These are phyloP conservation scores for Cryptococcus sp. DNA, from an alignment of 1,284 basidiomycete species.

Conservation along the genomic window DNA sequence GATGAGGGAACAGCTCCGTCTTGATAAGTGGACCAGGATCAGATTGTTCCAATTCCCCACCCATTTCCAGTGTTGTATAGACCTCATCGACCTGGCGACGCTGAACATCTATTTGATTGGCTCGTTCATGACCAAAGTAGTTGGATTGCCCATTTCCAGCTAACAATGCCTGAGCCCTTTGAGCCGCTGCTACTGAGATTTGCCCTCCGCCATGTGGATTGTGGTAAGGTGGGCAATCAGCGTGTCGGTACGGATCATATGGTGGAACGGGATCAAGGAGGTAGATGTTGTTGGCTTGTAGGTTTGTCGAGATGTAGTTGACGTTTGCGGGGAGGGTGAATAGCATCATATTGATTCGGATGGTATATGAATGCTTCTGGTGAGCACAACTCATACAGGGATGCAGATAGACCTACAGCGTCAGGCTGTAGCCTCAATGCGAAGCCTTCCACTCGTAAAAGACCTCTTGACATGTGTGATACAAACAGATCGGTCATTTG, in stretches of 20 bases:
- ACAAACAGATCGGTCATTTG: slow-evolving; percentile 66
- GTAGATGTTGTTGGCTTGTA: slow-evolving; percentile 63
- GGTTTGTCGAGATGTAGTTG: slow-evolving; percentile 67
- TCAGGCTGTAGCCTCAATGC: slow-evolving; percentile 45
- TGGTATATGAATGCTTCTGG: slow-evolving; percentile 29
- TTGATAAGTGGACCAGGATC: slow-evolving; percentile 78
- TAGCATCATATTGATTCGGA: slow-evolving; percentile 74
- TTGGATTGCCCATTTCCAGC: slow-evolving; percentile 5
- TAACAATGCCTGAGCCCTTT: slow-evolving; percentile 14
- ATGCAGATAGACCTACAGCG: slow-evolving; percentile 33
- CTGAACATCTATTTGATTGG: slow-evolving; percentile 86
- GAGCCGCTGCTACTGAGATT: slow-evolving; percentile 17
- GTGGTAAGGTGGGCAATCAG: slow-evolving; percentile 61
- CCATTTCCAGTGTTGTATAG: slow-evolving; percentile 80
- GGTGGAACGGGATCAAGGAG: slow-evolving; percentile 69
- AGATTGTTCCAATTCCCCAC: slow-evolving; percentile 79
- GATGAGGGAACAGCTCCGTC: slow-evolving; percentile 91
- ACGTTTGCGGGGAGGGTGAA: slow-evolving; percentile 92
- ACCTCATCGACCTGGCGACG: slow-evolving; percentile 89
- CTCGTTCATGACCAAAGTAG: slow-evolving; percentile 49
- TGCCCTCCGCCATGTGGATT: slow-evolving; percentile 69
- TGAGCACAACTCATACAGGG: background rate
- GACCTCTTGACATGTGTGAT: slow-evolving; percentile 72
- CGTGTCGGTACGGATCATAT: slow-evolving; percentile 58
- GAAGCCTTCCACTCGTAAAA: slow-evolving; percentile 73